These are phyloP conservation scores for Albugo candida DNA, from an alignment of 352 stramenopile genomes.

Conservation along the genomic window DNA sequence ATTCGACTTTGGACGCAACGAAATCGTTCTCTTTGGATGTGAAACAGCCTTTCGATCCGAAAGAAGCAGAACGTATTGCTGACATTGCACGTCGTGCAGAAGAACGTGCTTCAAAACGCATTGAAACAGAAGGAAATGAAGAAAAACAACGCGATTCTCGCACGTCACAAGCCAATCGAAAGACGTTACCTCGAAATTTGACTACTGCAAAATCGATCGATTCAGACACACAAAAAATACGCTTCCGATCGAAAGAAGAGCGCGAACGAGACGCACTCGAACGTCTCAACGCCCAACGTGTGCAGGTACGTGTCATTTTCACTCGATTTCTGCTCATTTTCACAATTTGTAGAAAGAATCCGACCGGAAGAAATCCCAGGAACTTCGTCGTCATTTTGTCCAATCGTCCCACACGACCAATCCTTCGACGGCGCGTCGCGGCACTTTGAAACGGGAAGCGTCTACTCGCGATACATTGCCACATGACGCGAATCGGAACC, in stretches of 20 bases:
- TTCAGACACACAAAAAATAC: slow-evolving; percentile 16
- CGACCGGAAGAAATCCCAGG: slow-evolving; percentile 29
- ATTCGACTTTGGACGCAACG: slow-evolving; percentile 41
- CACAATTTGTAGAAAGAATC: slow-evolving; percentile 22
- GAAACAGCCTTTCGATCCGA: slow-evolving; percentile 10
- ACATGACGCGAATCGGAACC: slow-evolving; percentile 14
- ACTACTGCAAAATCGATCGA: background rate
- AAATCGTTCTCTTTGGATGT: slow-evolving; percentile 39
- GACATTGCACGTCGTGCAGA: slow-evolving; percentile 45
- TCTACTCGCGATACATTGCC: background rate
- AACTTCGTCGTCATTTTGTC: slow-evolving; percentile 36
- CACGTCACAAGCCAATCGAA: slow-evolving; percentile 11
- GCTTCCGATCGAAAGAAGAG: slow-evolving; percentile 66
- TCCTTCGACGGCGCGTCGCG: background rate
- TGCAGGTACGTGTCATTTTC: slow-evolving; percentile 12
- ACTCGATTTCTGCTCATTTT: background rate
- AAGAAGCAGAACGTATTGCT: slow-evolving; percentile 53
- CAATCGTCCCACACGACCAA: slow-evolving; percentile 22
- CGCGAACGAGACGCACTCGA: slow-evolving; percentile 52
- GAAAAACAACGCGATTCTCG: slow-evolving; percentile 5
- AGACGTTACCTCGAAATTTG: slow-evolving; percentile 16
- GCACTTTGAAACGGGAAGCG: background rate
- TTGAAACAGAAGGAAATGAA: slow-evolving; percentile 10
- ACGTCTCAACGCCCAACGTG: slow-evolving; percentile 46
- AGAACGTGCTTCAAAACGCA: slow-evolving; percentile 29